Evolutionary conservation across 768 basidiomycete genomes (phyloP), one percentile per base, ranked within the genome.

Genomic region (Leccinum rimulosum): DNA sequence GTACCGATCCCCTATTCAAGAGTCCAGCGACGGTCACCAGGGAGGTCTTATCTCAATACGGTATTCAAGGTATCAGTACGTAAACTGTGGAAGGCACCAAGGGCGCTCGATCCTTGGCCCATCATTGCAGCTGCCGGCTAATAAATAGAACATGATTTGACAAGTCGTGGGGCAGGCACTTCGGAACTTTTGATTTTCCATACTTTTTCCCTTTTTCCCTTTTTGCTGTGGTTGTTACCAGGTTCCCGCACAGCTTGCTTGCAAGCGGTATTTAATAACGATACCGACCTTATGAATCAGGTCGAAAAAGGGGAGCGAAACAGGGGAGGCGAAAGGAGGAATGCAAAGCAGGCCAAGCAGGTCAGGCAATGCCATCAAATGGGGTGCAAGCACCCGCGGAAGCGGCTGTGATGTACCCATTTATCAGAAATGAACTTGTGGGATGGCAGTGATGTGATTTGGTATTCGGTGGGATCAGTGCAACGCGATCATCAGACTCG

Each of bases 1-100:
- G 95, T 6, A 82, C 85, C 25, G 95, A 98, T 75, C 83, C 87
- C 47, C 84, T 96, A 40, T 95, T 97, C 80, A 89, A 85, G 74
- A 93, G 93, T 73, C 95, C 95, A 43, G 85, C 91, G 12, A 66
- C 81, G 17, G 79, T 86, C 56, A 67, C 70, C 57, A 69, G 75
- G 25, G 79, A 82, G 35, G 76, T 82, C 35, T 74, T 93, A 55
- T 65, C 77, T 62, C 83, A 88, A 69, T 92, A 91, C 72, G 84
- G 84, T 64, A 80, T 91, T 63, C 77, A 74, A 67, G 70, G 76
- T 50, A 61, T 60, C 50, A 52, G 36, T 55, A 55, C 54, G 55
- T 66, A 55, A 67, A n/a, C 11, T 47, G 5, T 50, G 38, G 15
- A 56, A 25, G 38, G 48, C 52, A 38, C 59, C 10, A 43, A 43